phyloP scores from a whole-genome alignment of 208 protist species.

The Vickermania ingenoplastis region DNA sequence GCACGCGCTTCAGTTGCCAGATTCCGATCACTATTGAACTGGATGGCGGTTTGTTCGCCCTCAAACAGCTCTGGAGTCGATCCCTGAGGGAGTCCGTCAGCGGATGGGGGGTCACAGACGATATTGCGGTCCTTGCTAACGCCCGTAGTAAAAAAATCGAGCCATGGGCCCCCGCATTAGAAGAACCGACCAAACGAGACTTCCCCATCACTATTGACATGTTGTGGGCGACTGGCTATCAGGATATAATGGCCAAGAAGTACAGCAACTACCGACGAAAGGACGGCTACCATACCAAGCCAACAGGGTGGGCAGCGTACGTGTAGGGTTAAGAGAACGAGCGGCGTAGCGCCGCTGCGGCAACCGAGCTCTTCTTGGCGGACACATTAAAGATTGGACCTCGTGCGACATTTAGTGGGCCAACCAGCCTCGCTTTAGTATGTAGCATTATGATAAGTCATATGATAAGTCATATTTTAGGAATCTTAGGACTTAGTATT shows the following conservation, averaged over 20 bases:
- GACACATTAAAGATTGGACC: no score
- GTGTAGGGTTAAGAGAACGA: constrained; percentile 37
- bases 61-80: constrained; percentile 82
- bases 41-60: constrained; percentile 75
- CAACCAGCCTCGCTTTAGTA: no score
- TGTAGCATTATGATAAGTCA: no score
- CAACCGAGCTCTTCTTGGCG: no score
- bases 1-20: constrained; percentile 87
- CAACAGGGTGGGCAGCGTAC: constrained; percentile 74
- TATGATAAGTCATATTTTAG: no score
- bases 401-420: no score
- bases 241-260: constrained; percentile 80
- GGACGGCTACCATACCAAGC: constrained; percentile 81
- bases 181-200: constrained; percentile 78
- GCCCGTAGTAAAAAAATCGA: constrained; percentile 78
- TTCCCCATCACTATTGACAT: constrained; percentile 87
- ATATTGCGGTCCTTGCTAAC: constrained; percentile 48
- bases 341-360: background rate
- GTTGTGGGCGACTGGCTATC: constrained; percentile 81
- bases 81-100: constrained; percentile 67
- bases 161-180: constrained; percentile 82
- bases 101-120: constrained; percentile 72
- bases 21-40: constrained; percentile 79
- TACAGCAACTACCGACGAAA: constrained; percentile 72
- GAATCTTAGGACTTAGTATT: no score